Evolutionary conservation across 2,329 filamentous ascomycete genomes (phyloP), one percentile per base, ranked within the genome.

Genomic region (Claviceps maximensis): DNA sequence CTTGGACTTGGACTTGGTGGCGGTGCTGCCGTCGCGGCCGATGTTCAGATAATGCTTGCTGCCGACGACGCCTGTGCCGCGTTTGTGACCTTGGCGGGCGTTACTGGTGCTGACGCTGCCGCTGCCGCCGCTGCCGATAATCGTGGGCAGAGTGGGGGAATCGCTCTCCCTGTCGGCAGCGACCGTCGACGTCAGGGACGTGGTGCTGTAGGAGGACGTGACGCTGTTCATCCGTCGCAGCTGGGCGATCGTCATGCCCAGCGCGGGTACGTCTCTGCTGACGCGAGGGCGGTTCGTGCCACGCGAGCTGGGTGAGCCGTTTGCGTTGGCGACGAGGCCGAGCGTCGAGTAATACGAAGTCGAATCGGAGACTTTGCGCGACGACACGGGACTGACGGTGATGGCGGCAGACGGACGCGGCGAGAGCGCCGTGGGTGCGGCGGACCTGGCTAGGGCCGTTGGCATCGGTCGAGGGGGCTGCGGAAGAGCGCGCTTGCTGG

Each of bases 221-320:
- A 73, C 65, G 63, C 74, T 79, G 65, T 81, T 80, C 76, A 80
- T 80, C 50, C 77, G 70, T 10, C 78, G 71, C 53, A 81, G 72
- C 62, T 78, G 73, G 19, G 71, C 70, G 31, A 79, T 72, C 2
- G 75, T 70, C 55, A 63, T 65, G n/a, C 70, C 65, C 13, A 75
- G 61, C 7, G 60, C 53, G 15, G 59, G 56, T 1, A 53, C 60
- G 49, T 58, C 49, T 29, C 53, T 57, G 47, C 55, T 27, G 25
- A 6, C 7, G 15, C 40, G 3, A 0, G 50, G 55, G 4, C 57
- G 57, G 5, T 59, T 55, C 3, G 56, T 53, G 5, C 59, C 58
- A 8, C 59, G 58, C 3, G n/a, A 33, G 12, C 53, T 47, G 1
- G 62, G 64, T 1, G 62, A 63, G 33, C 62, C 57, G 17, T 60